Evolutionary conservation across 1,284 basidiomycete genomes (phyloP), one percentile per base, ranked within the genome.

Genomic region (Leccinum griseonigrum): DNA sequence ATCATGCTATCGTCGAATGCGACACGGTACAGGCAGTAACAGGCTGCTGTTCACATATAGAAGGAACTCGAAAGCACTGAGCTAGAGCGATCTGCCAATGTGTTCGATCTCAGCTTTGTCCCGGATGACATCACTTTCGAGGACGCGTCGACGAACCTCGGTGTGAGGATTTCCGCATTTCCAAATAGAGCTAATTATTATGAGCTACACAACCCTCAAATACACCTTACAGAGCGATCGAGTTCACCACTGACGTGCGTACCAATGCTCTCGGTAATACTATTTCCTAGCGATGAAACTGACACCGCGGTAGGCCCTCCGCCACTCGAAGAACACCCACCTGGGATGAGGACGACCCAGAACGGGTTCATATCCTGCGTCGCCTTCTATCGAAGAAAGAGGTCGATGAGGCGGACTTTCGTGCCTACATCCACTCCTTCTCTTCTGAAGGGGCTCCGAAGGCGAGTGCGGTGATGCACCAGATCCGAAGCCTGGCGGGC

Each of bases 331-430:
- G 78, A 67, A 97, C 93, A 71, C 83, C 99, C 29, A 98, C 96
- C 10, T 99, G 97, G 97, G 97, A 99, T 71, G 94, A 96, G 66
- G 97, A 99, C 75, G 97, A 99, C 70, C 90, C 93, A 3, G 92
- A 97, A 72, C 90, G 97, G 18, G 84, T 82, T 63, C 87, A 88
- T 61, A 71, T 97, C 54, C 94, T 94, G 10, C 86, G 95, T 57
- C 86, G 94, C 52, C 78, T 83, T 14, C 79, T 97, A 56, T 87
- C 91, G 0, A 85, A 85, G 59, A 88, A 91, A 70, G 92, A 97
- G 72, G 90, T 97, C 38, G 94, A 96, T 56, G 91, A 95, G 63
- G 86, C 86, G 57, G 94, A 97, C 71, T 97, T 96, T 79, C 84
- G 81, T 51, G 89, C 90, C 4, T 93, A 91, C 70, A 78, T 98